Evolutionary conservation across 2,329 filamentous ascomycete genomes (phyloP), one percentile per base, ranked within the genome.

Genomic region (Exophiala aquamarina): DNA sequence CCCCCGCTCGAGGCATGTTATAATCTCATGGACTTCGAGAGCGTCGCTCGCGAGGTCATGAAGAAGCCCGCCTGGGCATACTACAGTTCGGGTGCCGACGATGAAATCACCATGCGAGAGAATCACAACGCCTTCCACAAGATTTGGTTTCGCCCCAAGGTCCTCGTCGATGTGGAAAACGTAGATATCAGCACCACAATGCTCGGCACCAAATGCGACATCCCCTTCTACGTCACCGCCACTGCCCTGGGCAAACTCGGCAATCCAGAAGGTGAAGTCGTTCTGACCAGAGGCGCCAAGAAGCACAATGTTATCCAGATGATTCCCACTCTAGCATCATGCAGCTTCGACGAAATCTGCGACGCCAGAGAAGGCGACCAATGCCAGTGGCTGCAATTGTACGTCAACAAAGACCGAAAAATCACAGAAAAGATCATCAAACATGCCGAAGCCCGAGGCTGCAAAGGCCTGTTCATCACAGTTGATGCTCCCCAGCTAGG

Each of bases 11-110:
- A 87, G 57, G 87, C 94, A 66, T 95, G 90, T 74, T 95, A 91
- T 70, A 96, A 96, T 66, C 71, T 96, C 51, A 81, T 93, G 72
- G 93, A 98, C 71, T 98, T 98, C 66, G 93, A 98, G 76, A 83
- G 89, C 3, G 92, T 97, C 28, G 93, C 93, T 4, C 83, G 86
- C 60, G 77, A 82, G 31, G 82, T 94, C 47, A 96, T 97, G 92
- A 96, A 95, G 79, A 94, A 87, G 74, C 86, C 85, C 1, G 92
- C 92, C 0, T 98, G 93, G 93, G 93, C 87, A 19, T 98, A 98
- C 73, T 98, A 98, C 69, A 95, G 89, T 1, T 93, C 87, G 63
- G 92, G 89, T 47, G 89, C 92, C 0, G 89, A 93, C 63, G 89
- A 94, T 62, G 88, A 92, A 68, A 90, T 92, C 87, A 96, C 93